Evolutionary conservation across 208 protist species (phyloP).

Genomic region (Crithidia fasciculata): DNA sequence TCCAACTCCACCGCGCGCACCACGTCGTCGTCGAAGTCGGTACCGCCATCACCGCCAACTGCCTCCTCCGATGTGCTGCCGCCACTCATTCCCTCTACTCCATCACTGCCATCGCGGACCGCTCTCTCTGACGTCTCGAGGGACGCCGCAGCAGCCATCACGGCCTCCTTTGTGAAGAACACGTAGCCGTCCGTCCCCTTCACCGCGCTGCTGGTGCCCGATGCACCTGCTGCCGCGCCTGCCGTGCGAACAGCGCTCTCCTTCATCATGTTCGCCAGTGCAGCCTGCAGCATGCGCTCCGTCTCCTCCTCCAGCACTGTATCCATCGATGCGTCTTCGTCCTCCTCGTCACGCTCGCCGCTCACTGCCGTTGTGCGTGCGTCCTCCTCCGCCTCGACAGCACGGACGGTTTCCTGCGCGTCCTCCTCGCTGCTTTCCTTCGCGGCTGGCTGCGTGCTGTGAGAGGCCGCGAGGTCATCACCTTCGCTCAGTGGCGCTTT

Average conservation of each 20-base stretch:
- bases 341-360: not conserved
- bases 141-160: constrained; percentile 6
- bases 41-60: not conserved
- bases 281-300: constrained; percentile 22
- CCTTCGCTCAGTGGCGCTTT: too few relatives aligned
- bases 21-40: constrained; percentile 27
- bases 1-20: constrained; percentile 22
- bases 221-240: not conserved
- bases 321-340: constrained; percentile 27
- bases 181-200: constrained; percentile 6
- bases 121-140: constrained; percentile 20
- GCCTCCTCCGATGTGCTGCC: not conserved
- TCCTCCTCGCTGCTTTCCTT: too few relatives aligned
- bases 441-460: too few relatives aligned
- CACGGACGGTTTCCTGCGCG: too few relatives aligned
- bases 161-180: constrained; percentile 23
- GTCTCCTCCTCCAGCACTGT: constrained; percentile 32
- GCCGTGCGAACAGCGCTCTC: not conserved
- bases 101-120: not conserved
- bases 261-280: constrained; percentile 12
- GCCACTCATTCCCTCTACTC: not conserved
- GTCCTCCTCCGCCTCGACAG: not conserved
- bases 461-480: too few relatives aligned
- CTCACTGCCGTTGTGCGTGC: not conserved
- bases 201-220: not conserved